phyloP scores from a whole-genome alignment of 441 rosid species.

The Gossypium lobatum region DNA sequence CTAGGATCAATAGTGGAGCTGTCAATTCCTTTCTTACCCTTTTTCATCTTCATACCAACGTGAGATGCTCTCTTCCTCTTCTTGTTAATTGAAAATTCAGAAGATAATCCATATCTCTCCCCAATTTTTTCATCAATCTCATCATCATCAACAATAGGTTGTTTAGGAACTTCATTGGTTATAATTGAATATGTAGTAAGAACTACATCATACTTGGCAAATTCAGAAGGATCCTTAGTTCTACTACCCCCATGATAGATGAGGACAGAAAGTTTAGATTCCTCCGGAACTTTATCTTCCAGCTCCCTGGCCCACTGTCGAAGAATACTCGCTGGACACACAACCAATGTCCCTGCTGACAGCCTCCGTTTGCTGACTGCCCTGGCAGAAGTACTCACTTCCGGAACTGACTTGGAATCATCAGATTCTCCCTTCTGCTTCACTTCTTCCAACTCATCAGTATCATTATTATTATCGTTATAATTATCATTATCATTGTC shows the following conservation, averaged over 20 bases:
- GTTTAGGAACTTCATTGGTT: conserved; percentile 81
- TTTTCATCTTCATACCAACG: conserved; percentile 56
- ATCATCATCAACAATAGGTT: conserved; percentile 65
- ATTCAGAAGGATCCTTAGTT: conserved; percentile 76
- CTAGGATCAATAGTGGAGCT: conserved; percentile 46
- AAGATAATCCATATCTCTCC: conserved; percentile 48
- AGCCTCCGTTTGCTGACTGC: conserved; percentile 48
- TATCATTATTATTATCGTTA: conserved; percentile 26
- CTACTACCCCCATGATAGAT: conserved; percentile 87
- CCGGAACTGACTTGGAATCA: conserved; percentile 29
- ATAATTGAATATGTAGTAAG: conserved; percentile 88
- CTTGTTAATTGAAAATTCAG: conserved; percentile 48
- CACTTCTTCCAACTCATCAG: conserved; percentile 24
- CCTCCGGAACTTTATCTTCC: conserved; percentile 75
- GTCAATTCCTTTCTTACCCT: conserved; percentile 52
- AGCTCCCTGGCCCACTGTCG: conserved; percentile 96
- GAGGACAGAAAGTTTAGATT: conserved; percentile 56
- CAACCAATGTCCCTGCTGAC: conserved; percentile 88
- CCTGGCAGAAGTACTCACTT: conserved; percentile 40
- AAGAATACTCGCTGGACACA: conserved; percentile 91
- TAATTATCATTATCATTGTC: conserved; percentile 46
- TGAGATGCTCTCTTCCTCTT: conserved; percentile 42
- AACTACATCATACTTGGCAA: conserved; percentile 84
- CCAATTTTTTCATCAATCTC: conserved; percentile 57
- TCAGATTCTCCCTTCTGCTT: conserved; percentile 37